Conservation (phyloP, 768 basidiomycete genomes). For the Podaxis pistillaris region DNA sequence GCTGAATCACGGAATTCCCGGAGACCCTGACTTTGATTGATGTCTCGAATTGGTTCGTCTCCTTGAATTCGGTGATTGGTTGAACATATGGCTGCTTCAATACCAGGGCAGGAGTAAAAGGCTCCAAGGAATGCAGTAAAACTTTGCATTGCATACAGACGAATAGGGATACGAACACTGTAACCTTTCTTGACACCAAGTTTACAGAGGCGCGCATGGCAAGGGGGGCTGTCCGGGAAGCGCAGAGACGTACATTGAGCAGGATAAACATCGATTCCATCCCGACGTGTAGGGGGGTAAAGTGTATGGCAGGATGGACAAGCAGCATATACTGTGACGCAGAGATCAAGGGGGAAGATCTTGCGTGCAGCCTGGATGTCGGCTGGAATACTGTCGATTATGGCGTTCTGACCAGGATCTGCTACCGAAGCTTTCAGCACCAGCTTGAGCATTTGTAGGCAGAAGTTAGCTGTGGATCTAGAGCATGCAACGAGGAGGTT, state of each 20-base stretch:
- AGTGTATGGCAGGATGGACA: background rate
- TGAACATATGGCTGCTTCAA: conserved; percentile 1
- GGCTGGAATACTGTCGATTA: background rate
- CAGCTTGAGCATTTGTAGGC: background rate
- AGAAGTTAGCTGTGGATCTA: background rate
- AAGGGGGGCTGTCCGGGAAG: background rate
- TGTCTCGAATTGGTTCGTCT: background rate
- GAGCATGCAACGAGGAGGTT: background rate
- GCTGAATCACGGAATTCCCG: conserved; percentile 1
- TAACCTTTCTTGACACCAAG: background rate
- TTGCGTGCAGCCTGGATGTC: background rate
- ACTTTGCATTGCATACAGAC: conserved; percentile 4
- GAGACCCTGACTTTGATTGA: conserved; percentile 7
- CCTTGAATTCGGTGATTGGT: background rate
- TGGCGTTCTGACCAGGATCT: background rate
- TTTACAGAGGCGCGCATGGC: background rate
- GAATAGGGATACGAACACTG: conserved; percentile 2
- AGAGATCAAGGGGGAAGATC: background rate
- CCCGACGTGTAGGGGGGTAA: background rate
- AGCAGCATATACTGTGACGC: background rate
- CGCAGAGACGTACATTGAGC: background rate
- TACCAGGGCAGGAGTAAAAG: conserved; percentile 7
- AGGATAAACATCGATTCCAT: background rate
- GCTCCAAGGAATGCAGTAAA: conserved; percentile 7
- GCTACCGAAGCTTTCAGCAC: background rate